A percentile compares a stretch with the other conserved stretches of the same genome.
Conservation (phyloP, 805 yeast species). For the Nakazawaea wickerhamii region DNA sequence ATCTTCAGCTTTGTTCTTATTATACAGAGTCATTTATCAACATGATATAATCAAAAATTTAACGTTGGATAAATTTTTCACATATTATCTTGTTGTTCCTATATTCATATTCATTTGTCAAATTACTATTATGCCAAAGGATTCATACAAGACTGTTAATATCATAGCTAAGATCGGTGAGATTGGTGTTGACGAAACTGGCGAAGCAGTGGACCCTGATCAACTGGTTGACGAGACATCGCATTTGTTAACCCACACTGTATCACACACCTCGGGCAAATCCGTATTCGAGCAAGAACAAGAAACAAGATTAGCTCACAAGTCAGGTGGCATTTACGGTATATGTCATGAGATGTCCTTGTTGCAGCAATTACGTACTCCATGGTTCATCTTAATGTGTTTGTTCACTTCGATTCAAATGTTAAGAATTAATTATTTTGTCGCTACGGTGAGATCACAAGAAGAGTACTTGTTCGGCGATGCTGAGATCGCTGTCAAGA, state of each 20-base stretch:
- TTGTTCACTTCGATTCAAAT: conserved; percentile 80
- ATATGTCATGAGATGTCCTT: conserved; percentile 57
- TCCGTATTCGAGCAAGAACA: conserved; percentile 65
- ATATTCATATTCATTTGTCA: conserved; percentile 71
- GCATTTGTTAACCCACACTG: conserved; percentile 10
- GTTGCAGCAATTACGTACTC: conserved; percentile 38
- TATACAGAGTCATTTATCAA: conserved; percentile 65
- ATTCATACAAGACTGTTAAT: conserved; percentile 68
- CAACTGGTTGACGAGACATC: conserved; percentile 13
- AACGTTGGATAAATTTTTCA: conserved; percentile 56
- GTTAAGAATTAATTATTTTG: conserved; percentile 89
- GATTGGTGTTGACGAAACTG: conserved; percentile 71
- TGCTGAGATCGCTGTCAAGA: conserved; percentile 40
- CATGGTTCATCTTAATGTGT: conserved; percentile 79
- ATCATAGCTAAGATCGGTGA: conserved; percentile 62
- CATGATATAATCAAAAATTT: conserved; percentile 30
- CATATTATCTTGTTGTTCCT: conserved; percentile 67
- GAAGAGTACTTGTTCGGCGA: conserved; percentile 64
- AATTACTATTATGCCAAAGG: conserved; percentile 70
- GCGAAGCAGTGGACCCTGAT: conserved; percentile 43
- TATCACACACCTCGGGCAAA: conserved; percentile 27
- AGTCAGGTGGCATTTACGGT: conserved; percentile 71
- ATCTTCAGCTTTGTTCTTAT: conserved; percentile 79
- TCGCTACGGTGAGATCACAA: conserved; percentile 83
- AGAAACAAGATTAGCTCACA: conserved; percentile 45